These are phyloP conservation scores for Lipomyces yamadae DNA, from an alignment of 805 yeast species.

Conservation along the genomic window DNA sequence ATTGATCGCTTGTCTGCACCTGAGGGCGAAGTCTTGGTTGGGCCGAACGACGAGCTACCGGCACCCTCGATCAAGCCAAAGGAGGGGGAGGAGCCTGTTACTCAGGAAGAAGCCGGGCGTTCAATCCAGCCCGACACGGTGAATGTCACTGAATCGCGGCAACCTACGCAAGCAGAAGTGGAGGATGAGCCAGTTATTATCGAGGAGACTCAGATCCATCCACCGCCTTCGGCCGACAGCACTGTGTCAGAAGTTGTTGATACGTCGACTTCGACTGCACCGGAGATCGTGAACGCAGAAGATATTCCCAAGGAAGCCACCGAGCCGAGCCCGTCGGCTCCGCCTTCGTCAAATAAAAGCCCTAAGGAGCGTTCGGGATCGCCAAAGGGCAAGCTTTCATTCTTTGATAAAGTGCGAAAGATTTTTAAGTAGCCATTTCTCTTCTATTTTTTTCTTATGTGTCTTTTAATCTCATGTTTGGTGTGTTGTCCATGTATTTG, in stretches of 20 bases:
- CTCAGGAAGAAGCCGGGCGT: constrained; percentile 53
- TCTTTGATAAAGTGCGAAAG: constrained; percentile 28
- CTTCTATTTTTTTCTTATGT: background rate
- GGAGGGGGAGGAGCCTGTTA: background rate
- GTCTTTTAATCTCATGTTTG: background rate
- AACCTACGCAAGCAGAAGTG: constrained; percentile 35
- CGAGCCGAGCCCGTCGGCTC: background rate
- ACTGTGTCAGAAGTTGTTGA: constrained; percentile 10
- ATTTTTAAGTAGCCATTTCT: constrained; percentile 11
- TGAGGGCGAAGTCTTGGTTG: background rate
- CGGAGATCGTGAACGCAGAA: constrained; percentile 14
- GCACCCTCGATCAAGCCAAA: constrained; percentile 3
- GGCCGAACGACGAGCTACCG: constrained; percentile 2
- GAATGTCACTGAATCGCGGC: constrained; percentile 67
- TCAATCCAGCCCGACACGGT: constrained; percentile 65
- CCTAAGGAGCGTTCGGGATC: background rate
- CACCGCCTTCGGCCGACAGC: constrained; percentile 9
- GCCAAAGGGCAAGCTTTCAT: constrained; percentile 10
- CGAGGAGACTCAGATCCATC: background rate
- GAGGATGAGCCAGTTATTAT: background rate
- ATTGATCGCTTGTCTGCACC: background rate
- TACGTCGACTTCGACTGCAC: constrained; percentile 14
- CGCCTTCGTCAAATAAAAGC: background rate
- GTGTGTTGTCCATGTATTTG: background rate
- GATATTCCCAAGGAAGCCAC: constrained; percentile 3